A percentile compares a stretch with the other conserved stretches of the same genome.
Evolutionary conservation across 176 grass and related monocot species (phyloP).

Genomic region (Rhynchospora tenuis): DNA sequence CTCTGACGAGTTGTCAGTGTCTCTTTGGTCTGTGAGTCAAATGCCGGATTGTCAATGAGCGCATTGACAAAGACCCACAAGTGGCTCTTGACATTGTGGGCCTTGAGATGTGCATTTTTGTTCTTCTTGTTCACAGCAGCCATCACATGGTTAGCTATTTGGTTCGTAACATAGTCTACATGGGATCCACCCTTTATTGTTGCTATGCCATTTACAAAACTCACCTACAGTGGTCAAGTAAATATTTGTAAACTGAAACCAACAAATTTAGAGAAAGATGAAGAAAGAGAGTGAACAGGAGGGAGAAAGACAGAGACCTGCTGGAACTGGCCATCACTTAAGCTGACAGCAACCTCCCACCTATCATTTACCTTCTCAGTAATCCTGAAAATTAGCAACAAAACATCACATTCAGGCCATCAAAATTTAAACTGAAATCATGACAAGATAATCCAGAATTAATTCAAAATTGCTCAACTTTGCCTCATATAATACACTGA

Average conservation of each 20-base stretch:
- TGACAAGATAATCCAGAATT: not conserved
- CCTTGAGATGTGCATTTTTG: constrained; percentile 80
- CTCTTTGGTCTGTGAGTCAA: constrained; percentile 96
- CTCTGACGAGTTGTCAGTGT: constrained; percentile 78
- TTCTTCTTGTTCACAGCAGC: constrained; percentile 76
- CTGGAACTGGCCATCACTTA: constrained; percentile 92
- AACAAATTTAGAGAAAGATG: not conserved
- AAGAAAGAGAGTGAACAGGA: not conserved
- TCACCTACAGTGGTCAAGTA: constrained; percentile 47
- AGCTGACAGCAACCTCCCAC: constrained; percentile 75
- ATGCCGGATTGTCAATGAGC: constrained; percentile 85
- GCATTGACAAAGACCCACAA: constrained; percentile 95
- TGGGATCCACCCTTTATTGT: constrained; percentile 84
- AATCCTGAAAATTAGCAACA: constrained; percentile 29
- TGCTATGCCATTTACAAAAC: constrained; percentile 87
- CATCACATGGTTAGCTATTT: constrained; percentile 63
- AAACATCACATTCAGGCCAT: not conserved
- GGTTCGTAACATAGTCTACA: constrained; percentile 76
- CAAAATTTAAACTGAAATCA: not conserved
- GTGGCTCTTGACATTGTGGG: constrained; percentile 62
- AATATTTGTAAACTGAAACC: not conserved
- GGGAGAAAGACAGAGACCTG: constrained; percentile 34
- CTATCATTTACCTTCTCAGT: constrained; percentile 58
- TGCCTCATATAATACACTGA: too few species aligned
- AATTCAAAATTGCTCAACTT: not conserved